A percentile compares a stretch with the other conserved stretches of the same genome.
These are phyloP conservation scores for Solanum verrucosum DNA, from an alignment of 257 asterid genomes.

Conservation along the genomic window DNA sequence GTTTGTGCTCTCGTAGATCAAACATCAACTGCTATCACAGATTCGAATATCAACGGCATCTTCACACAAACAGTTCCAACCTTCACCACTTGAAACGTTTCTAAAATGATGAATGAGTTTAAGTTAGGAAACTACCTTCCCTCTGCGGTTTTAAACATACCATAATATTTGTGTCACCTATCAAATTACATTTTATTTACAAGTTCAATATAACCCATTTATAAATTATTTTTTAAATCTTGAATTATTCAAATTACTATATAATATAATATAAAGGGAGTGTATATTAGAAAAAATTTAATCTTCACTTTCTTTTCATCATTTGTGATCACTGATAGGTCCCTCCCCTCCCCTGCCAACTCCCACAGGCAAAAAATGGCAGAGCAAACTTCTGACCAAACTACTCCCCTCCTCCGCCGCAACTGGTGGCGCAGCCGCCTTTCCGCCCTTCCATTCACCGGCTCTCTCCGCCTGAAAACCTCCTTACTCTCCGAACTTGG, in stretches of 20 bases:
- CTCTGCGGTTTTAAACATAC: not conserved
- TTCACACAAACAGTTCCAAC: not conserved
- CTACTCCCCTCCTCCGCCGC: slow-evolving; percentile 35
- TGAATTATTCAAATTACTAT: too few species aligned
- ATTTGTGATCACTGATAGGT: not conserved
- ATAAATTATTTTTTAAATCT: too few species aligned
- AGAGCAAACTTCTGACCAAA: not conserved
- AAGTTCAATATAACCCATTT: too few species aligned
- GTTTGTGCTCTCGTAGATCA: not conserved
- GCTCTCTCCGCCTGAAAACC: slow-evolving; percentile 62
- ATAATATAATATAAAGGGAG: too few species aligned
- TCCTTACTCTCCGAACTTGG: slow-evolving; percentile 64
- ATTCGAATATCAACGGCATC: not conserved
- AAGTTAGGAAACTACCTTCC: not conserved
- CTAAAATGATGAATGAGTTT: not conserved
- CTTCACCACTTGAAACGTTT: not conserved
- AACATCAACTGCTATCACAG: not conserved
- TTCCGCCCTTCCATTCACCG: slow-evolving; percentile 5
- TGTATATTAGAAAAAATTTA: not conserved
- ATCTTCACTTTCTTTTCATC: not conserved
- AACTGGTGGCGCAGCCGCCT: slow-evolving; percentile 44
- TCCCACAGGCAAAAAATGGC: slow-evolving; percentile 23
- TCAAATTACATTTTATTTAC: too few species aligned
- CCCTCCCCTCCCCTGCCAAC: not conserved
- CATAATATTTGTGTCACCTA: not conserved